Conservation (phyloP, 2,329 filamentous ascomycete species). For the Penicillium verrucosum region DNA sequence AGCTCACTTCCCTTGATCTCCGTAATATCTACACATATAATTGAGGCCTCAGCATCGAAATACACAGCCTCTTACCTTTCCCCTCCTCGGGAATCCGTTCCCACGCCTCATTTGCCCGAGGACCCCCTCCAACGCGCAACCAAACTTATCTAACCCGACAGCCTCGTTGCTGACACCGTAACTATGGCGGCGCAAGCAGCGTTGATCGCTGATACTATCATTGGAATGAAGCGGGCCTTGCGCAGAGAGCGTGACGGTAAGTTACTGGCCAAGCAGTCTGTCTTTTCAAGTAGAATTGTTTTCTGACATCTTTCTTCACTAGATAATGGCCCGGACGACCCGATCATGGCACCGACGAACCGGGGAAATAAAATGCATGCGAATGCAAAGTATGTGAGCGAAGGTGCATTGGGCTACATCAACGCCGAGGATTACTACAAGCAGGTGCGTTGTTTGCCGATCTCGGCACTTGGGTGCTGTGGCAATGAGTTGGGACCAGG, state of each 20-base stretch:
- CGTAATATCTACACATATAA: not conserved
- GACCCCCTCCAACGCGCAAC: constrained; percentile 9
- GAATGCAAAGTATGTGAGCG: constrained; percentile 56
- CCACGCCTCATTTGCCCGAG: not conserved
- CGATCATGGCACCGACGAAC: constrained; percentile 54
- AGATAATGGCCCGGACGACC: constrained; percentile 50
- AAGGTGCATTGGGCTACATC: constrained; percentile 52
- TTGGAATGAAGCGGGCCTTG: constrained; percentile 53
- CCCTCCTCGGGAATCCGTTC: not conserved
- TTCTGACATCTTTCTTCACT: constrained; percentile 13
- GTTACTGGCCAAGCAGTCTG: constrained; percentile 6
- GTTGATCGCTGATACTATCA: constrained; percentile 53
- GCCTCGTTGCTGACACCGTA: constrained; percentile 16
- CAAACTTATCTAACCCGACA: constrained; percentile 13
- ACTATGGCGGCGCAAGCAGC: constrained; percentile 45
- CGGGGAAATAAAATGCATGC: constrained; percentile 61
- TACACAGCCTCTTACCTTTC: not conserved
- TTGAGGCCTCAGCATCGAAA: not conserved
- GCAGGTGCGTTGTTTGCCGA: constrained; percentile 43
- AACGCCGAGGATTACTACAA: constrained; percentile 54
- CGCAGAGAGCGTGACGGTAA: constrained; percentile 47
- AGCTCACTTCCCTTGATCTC: not conserved
- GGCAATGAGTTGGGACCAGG: not conserved
- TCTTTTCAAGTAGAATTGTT: not conserved
- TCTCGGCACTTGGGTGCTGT: not conserved